A percentile compares a stretch with the other conserved stretches of the same genome.
These are phyloP conservation scores for Oleoguttula mirabilis DNA, from an alignment of 495 filamentous ascomycete genomes.

Conservation along the genomic window DNA sequence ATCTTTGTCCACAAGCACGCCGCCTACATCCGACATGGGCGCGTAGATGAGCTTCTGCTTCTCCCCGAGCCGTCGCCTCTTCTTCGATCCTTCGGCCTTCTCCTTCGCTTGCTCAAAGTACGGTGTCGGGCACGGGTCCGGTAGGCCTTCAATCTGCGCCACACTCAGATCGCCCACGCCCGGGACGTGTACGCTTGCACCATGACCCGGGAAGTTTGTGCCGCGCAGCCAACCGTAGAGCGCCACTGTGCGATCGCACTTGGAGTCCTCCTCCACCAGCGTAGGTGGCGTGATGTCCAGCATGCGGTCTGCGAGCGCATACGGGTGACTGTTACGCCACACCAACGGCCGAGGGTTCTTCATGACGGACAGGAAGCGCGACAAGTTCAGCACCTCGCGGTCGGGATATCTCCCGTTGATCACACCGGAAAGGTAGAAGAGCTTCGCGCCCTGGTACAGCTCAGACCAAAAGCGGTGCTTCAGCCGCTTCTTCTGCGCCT, in stretches of 20 bases:
- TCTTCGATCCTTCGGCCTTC: constrained; percentile 68
- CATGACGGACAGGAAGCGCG: constrained; percentile 92
- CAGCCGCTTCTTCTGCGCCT: constrained; percentile 83
- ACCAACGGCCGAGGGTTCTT: constrained; percentile 91
- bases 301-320: constrained; percentile 84
- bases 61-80: constrained; percentile 67
- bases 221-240: constrained; percentile 90
- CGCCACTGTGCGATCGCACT: constrained; percentile 79
- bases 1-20: constrained; percentile 72
- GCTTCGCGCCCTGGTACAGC: constrained; percentile 87
- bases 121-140: constrained; percentile 92
- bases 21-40: constrained; percentile 94
- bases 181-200: constrained; percentile 81
- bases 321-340: constrained; percentile 96
- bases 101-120: constrained; percentile 73
- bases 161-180: constrained; percentile 89
- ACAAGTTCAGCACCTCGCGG: constrained; percentile 89
- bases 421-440: constrained; percentile 92
- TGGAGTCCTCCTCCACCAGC: constrained; percentile 70
- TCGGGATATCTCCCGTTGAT: constrained; percentile 95
- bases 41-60: constrained; percentile 94
- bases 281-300: constrained; percentile 89
- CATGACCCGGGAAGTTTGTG: constrained; percentile 84
- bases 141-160: constrained; percentile 68
- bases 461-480: constrained; percentile 96